These are phyloP conservation scores for Puccinellia tenuiflora DNA, from an alignment of 176 grass and related monocot genomes.

Conservation along the genomic window DNA sequence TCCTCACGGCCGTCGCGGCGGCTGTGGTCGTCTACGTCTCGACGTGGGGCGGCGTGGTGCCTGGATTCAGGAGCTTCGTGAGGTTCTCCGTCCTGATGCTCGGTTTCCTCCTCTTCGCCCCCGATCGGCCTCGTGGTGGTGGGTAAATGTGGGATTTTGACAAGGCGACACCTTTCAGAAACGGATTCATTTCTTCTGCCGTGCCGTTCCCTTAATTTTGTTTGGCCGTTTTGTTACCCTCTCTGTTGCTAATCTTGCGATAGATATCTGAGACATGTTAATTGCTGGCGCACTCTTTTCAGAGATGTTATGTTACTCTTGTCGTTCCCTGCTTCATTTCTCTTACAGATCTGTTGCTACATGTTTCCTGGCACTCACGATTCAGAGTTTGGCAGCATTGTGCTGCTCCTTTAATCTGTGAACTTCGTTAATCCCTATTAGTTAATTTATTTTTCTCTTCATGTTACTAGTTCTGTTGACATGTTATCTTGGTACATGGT, in stretches of 20 bases:
- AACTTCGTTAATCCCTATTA: neutral
- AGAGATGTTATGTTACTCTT: too few species aligned
- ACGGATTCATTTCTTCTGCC: neutral
- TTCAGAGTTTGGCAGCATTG: too few species aligned
- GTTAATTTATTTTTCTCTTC: neutral
- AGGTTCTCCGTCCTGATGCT: neutral
- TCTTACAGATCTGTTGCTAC: too few species aligned
- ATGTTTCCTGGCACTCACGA: neutral
- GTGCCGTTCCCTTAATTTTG: neutral
- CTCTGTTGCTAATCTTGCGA: neutral
- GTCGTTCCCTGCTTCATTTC: too few species aligned
- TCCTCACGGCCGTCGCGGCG: neutral
- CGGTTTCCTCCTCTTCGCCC: neutral
- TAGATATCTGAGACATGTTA: neutral
- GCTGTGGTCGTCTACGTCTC: neutral
- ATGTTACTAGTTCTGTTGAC: neutral
- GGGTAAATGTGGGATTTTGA: neutral
- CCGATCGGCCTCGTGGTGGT: neutral
- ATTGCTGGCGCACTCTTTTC: neutral
- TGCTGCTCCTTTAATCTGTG: neutral
- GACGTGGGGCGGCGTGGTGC: constrained; percentile 10
- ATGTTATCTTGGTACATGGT: neutral
- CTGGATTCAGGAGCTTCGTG: neutral
- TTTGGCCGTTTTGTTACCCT: neutral
- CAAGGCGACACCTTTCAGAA: neutral